These are phyloP conservation scores for Farysia itapuensis DNA, from an alignment of 1,284 basidiomycete genomes.

Conservation along the genomic window DNA sequence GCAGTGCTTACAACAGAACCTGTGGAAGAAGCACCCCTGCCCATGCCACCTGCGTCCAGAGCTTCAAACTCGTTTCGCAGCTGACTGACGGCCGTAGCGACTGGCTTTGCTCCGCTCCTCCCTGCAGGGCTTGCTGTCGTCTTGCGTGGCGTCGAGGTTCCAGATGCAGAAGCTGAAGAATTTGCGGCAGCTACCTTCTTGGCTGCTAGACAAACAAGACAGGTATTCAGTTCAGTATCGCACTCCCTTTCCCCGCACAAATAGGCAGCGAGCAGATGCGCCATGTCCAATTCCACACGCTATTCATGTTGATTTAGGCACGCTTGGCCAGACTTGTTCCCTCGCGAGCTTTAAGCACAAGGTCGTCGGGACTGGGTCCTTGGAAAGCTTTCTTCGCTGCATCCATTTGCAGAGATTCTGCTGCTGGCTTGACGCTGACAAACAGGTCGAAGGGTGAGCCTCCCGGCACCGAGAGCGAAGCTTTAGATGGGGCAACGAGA, in stretches of 20 bases:
- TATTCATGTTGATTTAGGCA: no score
- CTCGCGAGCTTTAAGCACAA: slow-evolving; percentile 74
- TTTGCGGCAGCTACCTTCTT: slow-evolving; percentile 31
- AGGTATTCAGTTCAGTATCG: neutral
- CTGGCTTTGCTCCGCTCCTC: slow-evolving; percentile 41
- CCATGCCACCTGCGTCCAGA: slow-evolving; percentile 22
- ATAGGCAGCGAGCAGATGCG: no score
- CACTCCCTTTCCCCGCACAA: neutral
- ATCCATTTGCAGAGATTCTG: slow-evolving; percentile 11
- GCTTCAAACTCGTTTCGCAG: slow-evolving; percentile 46
- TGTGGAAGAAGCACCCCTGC: slow-evolving; percentile 31
- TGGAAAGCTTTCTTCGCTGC: slow-evolving; percentile 66
- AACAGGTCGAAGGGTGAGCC: slow-evolving; percentile 35
- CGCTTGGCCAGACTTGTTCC: slow-evolving; percentile 66
- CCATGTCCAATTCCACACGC: no score
- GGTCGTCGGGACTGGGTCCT: slow-evolving; percentile 82
- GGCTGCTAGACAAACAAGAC: slow-evolving; percentile 5
- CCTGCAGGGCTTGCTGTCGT: slow-evolving; percentile 26
- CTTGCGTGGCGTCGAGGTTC: slow-evolving; percentile 38
- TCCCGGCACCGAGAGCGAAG: slow-evolving; percentile 16
- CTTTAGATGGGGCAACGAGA: neutral
- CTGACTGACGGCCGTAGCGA: slow-evolving; percentile 60
- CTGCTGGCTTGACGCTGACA: slow-evolving; percentile 6
- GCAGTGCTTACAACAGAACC: slow-evolving; percentile 59
- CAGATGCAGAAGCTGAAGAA: slow-evolving; percentile 25